These are phyloP conservation scores for Aspergillus unguis DNA, from an alignment of 2,329 filamentous ascomycete genomes.

Conservation along the genomic window DNA sequence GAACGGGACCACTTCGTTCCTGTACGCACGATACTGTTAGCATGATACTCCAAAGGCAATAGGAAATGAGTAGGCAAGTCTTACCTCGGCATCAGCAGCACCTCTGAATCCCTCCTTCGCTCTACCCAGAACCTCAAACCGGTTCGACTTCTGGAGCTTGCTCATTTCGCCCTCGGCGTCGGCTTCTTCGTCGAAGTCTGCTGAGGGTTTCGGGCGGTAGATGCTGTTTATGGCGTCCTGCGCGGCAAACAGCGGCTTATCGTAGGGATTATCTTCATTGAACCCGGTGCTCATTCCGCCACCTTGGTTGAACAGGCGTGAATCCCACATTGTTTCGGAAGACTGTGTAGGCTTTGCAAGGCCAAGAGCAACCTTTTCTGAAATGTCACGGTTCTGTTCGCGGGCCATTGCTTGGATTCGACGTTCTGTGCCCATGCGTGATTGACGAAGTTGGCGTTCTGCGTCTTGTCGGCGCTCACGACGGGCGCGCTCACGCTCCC, in stretches of 20 bases:
- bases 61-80: constrained; percentile 20
- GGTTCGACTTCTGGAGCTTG: constrained; percentile 77
- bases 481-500: constrained; percentile 73
- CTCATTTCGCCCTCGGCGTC: constrained; percentile 79
- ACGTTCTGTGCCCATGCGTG: constrained; percentile 90
- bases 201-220: constrained; percentile 73
- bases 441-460: constrained; percentile 86
- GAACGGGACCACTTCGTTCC: constrained; percentile 84
- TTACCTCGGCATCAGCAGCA: constrained; percentile 70
- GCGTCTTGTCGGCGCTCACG: constrained; percentile 76
- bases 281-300: constrained; percentile 88
- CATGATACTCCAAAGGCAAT: constrained; percentile 4
- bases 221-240: constrained; percentile 94
- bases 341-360: constrained; percentile 91
- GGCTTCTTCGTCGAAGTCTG: constrained; percentile 73
- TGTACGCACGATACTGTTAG: constrained; percentile 28
- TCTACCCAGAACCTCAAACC: constrained; percentile 85
- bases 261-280: constrained; percentile 97
- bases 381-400: constrained; percentile 95
- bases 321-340: constrained; percentile 95
- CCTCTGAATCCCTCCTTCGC: constrained; percentile 86
- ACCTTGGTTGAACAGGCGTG: constrained; percentile 87
- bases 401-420: constrained; percentile 88
- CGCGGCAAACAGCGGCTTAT: constrained; percentile 93
- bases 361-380: constrained; percentile 91